Percentiles rank a stretch among this genome's conserved stretches.
These are phyloP conservation scores for Viridothelium virens DNA, from an alignment of 495 filamentous ascomycete genomes.

Conservation along the genomic window DNA sequence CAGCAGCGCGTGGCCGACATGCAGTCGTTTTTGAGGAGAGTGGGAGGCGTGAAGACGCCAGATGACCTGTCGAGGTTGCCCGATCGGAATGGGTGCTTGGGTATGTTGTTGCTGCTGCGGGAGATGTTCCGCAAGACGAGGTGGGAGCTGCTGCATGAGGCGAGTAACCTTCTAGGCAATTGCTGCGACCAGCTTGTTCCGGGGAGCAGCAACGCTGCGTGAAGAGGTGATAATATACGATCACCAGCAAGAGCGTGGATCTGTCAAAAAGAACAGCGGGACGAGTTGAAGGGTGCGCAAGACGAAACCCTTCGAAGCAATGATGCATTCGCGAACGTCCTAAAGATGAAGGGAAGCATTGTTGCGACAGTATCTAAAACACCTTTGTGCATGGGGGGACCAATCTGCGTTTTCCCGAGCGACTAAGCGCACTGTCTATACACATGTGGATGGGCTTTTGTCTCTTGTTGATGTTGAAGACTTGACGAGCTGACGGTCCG, in stretches of 20 bases:
- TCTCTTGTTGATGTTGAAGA: not conserved
- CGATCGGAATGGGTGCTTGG: conserved; percentile 74
- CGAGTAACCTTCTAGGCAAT: conserved; percentile 67
- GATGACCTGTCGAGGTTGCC: conserved; percentile 69
- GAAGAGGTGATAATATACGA: not conserved
- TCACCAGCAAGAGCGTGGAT: not conserved
- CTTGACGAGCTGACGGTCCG: not conserved
- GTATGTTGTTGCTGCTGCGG: conserved; percentile 72
- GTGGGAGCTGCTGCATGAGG: conserved; percentile 90
- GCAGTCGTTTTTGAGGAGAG: conserved; percentile 63
- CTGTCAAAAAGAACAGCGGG: not conserved
- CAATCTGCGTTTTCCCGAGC: no score
- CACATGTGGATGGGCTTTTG: not conserved
- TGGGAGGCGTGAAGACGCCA: conserved; percentile 69
- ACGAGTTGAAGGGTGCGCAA: not conserved
- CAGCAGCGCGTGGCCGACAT: conserved; percentile 69
- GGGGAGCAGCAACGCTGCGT: conserved; percentile 7
- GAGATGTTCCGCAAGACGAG: conserved; percentile 73
- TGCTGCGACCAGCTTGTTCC: conserved; percentile 58
- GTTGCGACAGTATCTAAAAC: no score
- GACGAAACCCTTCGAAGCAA: not conserved
- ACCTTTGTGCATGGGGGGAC: no score
- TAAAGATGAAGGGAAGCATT: not conserved
- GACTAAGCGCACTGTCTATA: not conserved
- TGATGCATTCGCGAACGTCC: not conserved